These are phyloP conservation scores for Turritis glabra DNA, from an alignment of 345 rosid genomes.

Conservation along the genomic window DNA sequence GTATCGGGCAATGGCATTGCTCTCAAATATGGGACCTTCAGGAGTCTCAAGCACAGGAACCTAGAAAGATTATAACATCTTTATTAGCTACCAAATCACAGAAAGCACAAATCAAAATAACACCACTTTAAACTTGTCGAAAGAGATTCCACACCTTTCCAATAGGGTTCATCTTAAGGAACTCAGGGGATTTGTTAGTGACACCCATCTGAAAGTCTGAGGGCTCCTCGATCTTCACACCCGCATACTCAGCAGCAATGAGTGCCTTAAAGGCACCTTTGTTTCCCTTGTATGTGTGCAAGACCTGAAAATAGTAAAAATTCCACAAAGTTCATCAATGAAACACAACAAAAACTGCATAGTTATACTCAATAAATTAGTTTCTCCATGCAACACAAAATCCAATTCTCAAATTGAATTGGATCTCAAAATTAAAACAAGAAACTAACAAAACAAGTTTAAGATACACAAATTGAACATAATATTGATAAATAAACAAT, in stretches of 20 bases:
- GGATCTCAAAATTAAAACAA: not conserved
- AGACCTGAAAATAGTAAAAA: constrained; percentile 44
- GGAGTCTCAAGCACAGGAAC: constrained; percentile 97
- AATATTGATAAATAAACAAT: not conserved
- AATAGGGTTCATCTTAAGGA: constrained; percentile 89
- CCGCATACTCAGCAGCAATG: constrained; percentile 85
- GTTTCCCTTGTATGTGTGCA: constrained; percentile 62
- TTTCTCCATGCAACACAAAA: not conserved
- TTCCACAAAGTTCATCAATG: not conserved
- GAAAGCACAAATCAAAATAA: not conserved
- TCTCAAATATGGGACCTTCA: constrained; percentile 84
- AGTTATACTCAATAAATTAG: not conserved
- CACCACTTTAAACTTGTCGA: not conserved
- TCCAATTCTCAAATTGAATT: not conserved
- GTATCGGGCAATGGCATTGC: constrained; percentile 94
- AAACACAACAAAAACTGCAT: not conserved
- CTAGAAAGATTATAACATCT: constrained; percentile 37
- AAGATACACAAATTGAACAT: not conserved
- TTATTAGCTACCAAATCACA: not conserved
- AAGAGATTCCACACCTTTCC: constrained; percentile 64
- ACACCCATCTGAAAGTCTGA: constrained; percentile 85
- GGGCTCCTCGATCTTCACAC: constrained; percentile 58
- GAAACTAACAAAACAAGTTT: not conserved
- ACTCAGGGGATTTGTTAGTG: constrained; percentile 81
- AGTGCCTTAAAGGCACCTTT: constrained; percentile 74